Base-by-base conservation (phyloP, 768 basidiomycete genomes). In the Stropharia rugosoannulata region DNA sequence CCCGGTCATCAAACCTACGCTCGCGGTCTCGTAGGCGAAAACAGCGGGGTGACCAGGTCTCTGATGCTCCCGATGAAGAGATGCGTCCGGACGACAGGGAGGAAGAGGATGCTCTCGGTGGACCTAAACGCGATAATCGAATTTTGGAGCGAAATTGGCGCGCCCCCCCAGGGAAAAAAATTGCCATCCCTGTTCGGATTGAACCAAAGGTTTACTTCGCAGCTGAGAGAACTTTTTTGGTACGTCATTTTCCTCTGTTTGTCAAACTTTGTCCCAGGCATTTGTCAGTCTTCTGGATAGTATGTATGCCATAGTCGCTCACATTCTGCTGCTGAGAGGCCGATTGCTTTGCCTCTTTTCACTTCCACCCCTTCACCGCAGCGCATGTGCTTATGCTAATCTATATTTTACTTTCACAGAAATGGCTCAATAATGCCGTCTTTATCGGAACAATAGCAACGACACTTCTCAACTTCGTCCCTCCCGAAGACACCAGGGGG, bases 161-260 rank as follows among this genome's bases (percentile, higher is more conserved):
- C 22, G 96, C 95, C 1, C 90, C 92, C 0, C 73, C 79, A 40
- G 95, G 95, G 10, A 98, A 98, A 77, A 80, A 82, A 60, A 95
- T 99, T 55, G 84, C 94, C 0, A 85, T 98, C 2, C 95, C 96
- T 22, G 89, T 99, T n/a, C 83, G 97, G 51, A 83, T 99, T 45
- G 97, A 99, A 70, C 97, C 97, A 27, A 99, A 99, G 74, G 95
- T 97, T 3, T 96, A 95, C 67, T 99, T 98, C 68, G 97, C 97
- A 5, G 87, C 89, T 37, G 95, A 98, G 71, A 80, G 96, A 58
- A 98, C 95, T 12, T 96, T 95, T 80, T 69, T 95, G 73, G 94
- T 92, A 69, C 72, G 93, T 78, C 22, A 55, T 54, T 12, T 39
- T 37, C 46, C 42, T 61, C 53, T 56, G 35, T 38, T 39, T 41